These are phyloP conservation scores for Ustulina deusta DNA, from an alignment of 2,329 filamentous ascomycete genomes.

Conservation along the genomic window DNA sequence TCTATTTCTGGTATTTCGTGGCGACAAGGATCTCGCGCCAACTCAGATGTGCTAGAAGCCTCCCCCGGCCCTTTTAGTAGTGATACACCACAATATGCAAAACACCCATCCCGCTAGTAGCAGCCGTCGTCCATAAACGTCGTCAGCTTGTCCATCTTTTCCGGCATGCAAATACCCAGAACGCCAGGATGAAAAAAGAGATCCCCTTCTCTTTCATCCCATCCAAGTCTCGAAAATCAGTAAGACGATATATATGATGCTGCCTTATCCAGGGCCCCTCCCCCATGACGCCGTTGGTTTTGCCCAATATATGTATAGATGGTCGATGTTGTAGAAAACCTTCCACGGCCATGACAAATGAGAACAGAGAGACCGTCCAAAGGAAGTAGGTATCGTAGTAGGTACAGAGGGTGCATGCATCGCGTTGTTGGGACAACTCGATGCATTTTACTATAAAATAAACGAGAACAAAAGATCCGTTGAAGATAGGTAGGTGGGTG, in stretches of 20 bases:
- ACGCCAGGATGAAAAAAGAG: conserved; percentile 45
- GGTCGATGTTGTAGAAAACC: conserved; percentile 29
- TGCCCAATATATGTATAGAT: conserved; percentile 37
- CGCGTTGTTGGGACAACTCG: neutral
- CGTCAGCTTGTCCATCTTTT: conserved; percentile 37
- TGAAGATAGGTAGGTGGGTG: conserved; percentile 11
- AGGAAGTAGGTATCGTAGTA: conserved; percentile 35
- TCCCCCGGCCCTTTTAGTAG: conserved; percentile 27
- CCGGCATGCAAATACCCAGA: conserved; percentile 47
- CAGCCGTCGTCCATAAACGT: conserved; percentile 35
- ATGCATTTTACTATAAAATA: conserved; percentile 29
- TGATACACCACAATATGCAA: conserved; percentile 38
- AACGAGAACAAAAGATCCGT: conserved; percentile 22
- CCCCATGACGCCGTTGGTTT: conserved; percentile 44
- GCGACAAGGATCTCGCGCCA: conserved; percentile 3
- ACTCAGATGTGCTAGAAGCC: conserved; percentile 3
- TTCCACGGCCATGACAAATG: conserved; percentile 41
- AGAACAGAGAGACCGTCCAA: conserved; percentile 40
- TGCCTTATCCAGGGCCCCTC: conserved; percentile 38
- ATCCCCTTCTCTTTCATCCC: conserved; percentile 40
- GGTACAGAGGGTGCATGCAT: conserved; percentile 24
- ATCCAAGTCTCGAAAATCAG: conserved; percentile 32
- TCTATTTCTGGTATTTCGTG: conserved; percentile 24
- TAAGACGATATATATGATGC: conserved; percentile 44
- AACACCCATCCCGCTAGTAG: conserved; percentile 23